Conservation (phyloP, 2,329 filamentous ascomycete species). For the Nigrospora sphaerica region DNA sequence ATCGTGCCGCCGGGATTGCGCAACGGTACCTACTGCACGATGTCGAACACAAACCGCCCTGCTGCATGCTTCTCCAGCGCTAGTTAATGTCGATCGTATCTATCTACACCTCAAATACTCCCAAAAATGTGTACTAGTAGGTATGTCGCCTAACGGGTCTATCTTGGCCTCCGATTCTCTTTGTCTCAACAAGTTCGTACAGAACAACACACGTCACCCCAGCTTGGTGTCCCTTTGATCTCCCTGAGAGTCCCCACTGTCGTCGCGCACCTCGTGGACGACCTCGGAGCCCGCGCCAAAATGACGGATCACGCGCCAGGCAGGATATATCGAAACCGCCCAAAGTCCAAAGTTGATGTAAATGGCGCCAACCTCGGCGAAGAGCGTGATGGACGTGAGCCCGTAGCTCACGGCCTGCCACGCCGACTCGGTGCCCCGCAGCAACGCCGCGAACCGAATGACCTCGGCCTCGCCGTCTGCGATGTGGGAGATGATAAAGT, state of each 20-base stretch:
- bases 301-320: conserved; percentile 57
- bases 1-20: background rate
- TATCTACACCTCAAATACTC: too few relatives aligned
- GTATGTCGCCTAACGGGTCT: too few relatives aligned
- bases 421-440: conserved; percentile 65
- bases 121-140: too few relatives aligned
- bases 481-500: conserved; percentile 64
- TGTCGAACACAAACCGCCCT: too few relatives aligned
- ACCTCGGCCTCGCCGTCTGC: conserved; percentile 56
- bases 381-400: conserved; percentile 51
- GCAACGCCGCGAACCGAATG: conserved; percentile 59
- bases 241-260: too few relatives aligned
- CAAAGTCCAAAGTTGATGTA: conserved; percentile 68
- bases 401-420: conserved; percentile 70
- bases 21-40: background rate
- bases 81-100: too few relatives aligned
- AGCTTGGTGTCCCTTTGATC: too few relatives aligned
- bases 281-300: conserved; percentile 30
- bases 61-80: too few relatives aligned
- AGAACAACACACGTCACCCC: too few relatives aligned
- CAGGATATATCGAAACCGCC: conserved; percentile 55
- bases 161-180: too few relatives aligned
- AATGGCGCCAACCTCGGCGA: conserved; percentile 58
- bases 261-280: too few relatives aligned
- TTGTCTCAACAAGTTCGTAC: too few relatives aligned